These are phyloP conservation scores for Hyphopichia khmerensis DNA, from an alignment of 1,139 yeast genomes.

Conservation along the genomic window DNA sequence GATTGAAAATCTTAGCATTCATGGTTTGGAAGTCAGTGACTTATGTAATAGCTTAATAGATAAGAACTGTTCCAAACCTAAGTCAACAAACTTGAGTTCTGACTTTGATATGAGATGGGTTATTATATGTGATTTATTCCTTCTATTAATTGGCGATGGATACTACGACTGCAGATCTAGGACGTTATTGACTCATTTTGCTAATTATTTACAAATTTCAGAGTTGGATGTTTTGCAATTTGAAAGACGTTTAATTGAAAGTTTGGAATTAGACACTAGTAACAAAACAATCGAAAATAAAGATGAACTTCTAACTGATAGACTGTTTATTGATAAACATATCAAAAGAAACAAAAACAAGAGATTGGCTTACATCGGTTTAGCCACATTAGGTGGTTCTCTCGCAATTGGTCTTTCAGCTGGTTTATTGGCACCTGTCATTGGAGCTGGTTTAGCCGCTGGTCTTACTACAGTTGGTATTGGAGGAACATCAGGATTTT, in stretches of 20 bases:
- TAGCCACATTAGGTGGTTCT: slow-evolving; percentile 97
- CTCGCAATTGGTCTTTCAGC: slow-evolving; percentile 92
- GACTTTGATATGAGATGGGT: slow-evolving; percentile 87
- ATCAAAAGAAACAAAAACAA: slow-evolving; percentile 62
- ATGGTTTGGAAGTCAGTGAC: slow-evolving; percentile 77
- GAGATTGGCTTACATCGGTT: slow-evolving; percentile 83
- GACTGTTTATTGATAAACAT: slow-evolving; percentile 66
- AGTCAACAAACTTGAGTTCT: slow-evolving; percentile 6
- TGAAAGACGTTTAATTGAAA: slow-evolving; percentile 86
- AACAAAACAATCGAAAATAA: slow-evolving; percentile 49
- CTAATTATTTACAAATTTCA: slow-evolving; percentile 55
- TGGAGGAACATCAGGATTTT: slow-evolving; percentile 83
- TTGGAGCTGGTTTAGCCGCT: slow-evolving; percentile 98
- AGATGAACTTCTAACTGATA: slow-evolving; percentile 75
- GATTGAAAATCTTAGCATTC: slow-evolving; percentile 85
- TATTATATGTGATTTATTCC: slow-evolving; percentile 81
- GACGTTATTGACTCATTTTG: slow-evolving; percentile 67
- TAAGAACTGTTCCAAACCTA: slow-evolving; percentile 25
- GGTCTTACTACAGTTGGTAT: slow-evolving; percentile 95
- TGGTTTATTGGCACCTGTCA: slow-evolving; percentile 93
- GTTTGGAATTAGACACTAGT: slow-evolving; percentile 81
- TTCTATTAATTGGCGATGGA: slow-evolving; percentile 78
- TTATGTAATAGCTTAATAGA: slow-evolving; percentile 58
- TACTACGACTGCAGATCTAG: slow-evolving; percentile 89
- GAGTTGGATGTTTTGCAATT: slow-evolving; percentile 77